A percentile compares a stretch with the other conserved stretches of the same genome.
Evolutionary conservation across 805 yeast species (phyloP).

Genomic region (Hanseniaspora hatyaiensis): DNA sequence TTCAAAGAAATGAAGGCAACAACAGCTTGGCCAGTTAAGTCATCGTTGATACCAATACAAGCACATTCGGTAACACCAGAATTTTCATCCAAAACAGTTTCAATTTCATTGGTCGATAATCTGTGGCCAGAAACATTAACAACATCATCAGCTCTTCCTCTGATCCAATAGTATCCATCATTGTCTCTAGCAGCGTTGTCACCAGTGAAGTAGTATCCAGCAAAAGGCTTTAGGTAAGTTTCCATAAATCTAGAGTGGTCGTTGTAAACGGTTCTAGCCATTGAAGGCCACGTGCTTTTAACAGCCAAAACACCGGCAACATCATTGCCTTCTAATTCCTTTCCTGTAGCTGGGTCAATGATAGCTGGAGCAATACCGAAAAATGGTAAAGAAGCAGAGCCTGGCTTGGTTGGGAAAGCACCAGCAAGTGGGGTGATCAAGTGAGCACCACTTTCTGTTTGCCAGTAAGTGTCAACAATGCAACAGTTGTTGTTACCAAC

Average conservation of each 20-base stretch:
- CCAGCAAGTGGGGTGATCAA: slow-evolving; percentile 92
- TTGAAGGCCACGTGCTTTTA: slow-evolving; percentile 92
- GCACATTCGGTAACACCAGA: slow-evolving; percentile 81
- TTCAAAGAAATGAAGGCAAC: slow-evolving; percentile 87
- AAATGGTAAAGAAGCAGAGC: slow-evolving; percentile 92
- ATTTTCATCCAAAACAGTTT: slow-evolving; percentile 76
- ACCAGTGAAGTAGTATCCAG: slow-evolving; percentile 90
- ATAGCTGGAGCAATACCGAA: slow-evolving; percentile 86
- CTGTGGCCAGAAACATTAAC: slow-evolving; percentile 97
- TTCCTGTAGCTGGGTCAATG: slow-evolving; percentile 86
- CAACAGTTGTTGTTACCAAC: slow-evolving; percentile 85
- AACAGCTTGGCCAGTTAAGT: slow-evolving; percentile 94
- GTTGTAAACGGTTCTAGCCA: slow-evolving; percentile 89
- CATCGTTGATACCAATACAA: slow-evolving; percentile 92
- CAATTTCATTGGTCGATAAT: slow-evolving; percentile 96
- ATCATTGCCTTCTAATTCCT: slow-evolving; percentile 71
- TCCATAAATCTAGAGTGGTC: slow-evolving; percentile 79
- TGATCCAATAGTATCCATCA: slow-evolving; percentile 95
- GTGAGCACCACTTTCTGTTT: slow-evolving; percentile 95
- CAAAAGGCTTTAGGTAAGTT: slow-evolving; percentile 86
- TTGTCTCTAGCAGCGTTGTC: slow-evolving; percentile 97
- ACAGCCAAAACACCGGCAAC: slow-evolving; percentile 95
- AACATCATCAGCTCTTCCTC: slow-evolving; percentile 97
- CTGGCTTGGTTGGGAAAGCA: slow-evolving; percentile 89
- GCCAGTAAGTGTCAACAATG: slow-evolving; percentile 96